These are phyloP conservation scores for Chrysanthemum lavandulifolium DNA, from an alignment of 129 eudicot species.

Conservation along the genomic window DNA sequence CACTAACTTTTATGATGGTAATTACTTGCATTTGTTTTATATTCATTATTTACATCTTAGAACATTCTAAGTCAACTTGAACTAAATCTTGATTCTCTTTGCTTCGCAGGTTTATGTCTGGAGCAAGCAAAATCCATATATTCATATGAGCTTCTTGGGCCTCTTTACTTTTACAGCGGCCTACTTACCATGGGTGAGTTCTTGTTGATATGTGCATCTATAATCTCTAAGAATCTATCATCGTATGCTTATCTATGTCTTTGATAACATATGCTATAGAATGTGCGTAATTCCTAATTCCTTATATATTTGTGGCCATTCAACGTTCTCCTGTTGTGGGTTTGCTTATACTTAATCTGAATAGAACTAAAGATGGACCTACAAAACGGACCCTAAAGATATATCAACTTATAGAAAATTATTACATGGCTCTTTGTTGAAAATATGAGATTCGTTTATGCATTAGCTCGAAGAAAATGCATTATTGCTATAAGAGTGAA, in stretches of 20 bases:
- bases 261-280: background rate
- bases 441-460: background rate
- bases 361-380: background rate
- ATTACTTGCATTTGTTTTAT: constrained; percentile 21
- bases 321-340: background rate
- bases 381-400: background rate
- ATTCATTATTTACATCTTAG: background rate
- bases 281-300: background rate
- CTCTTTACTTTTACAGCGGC: constrained; percentile 98
- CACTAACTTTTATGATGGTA: constrained; percentile 99
- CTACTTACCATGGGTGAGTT: constrained; percentile 95
- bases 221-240: background rate
- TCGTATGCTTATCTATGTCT: background rate
- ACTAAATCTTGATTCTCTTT: constrained; percentile 1
- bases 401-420: background rate
- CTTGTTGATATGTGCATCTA: constrained; percentile 8
- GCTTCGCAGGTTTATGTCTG: constrained; percentile 80
- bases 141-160: constrained; percentile 98
- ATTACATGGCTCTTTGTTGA: background rate
- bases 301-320: background rate
- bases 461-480: too few species aligned
- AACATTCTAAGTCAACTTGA: constrained; percentile 4
- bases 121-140: constrained; percentile 98
- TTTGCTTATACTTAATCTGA: background rate
- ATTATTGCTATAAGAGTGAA: too few species aligned